Base-by-base conservation (phyloP, 2,329 filamentous ascomycete genomes). In the Cladosporium velox region DNA sequence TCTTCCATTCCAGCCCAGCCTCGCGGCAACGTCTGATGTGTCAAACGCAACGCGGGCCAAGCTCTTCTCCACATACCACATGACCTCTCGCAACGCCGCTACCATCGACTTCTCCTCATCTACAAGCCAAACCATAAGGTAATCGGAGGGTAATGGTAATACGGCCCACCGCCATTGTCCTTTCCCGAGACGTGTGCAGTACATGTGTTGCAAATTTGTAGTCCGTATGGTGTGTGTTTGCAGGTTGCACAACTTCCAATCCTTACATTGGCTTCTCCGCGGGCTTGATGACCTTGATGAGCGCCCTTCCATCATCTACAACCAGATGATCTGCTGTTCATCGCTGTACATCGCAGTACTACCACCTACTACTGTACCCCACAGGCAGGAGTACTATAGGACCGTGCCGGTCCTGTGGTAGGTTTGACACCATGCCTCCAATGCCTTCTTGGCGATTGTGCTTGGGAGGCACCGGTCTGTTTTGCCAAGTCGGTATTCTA, bases 131-230 rank as follows among this genome's bases (percentile, higher is more conserved):
- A 57, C 61, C 26, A 64, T 64, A 38, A 54, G 51, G 61, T 64
- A 64, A 64, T 64, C 61, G 24, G 35, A 47, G 49, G 24, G 51
- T 64, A 64, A 64, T 64, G 51, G 61, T 54, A 63, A 63, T 62
- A 62, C 59, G 24, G 47, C 59, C 59, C 59, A 62, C 47, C 47
- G 47, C 59, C 21, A 35, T 26, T 30, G 30, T 28, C 60, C 15
- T 15, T 41, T 15, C 32, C 12, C 18, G 28, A 60, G 28, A 35
- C 12, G 34, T 35, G 34, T 35, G 14, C 34, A 30, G 28, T 30
- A 32, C 30, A 35, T 32, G 52, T 34, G 30, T 34, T 24, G 41
- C 41, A 21, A 11, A 47, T 47, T 12, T 18, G 41, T 24, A 47
- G 41, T 47, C 10, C 41, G 41, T 47, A 47, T 24, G 41, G 10